Evolutionary conservation across 2,329 filamentous ascomycete genomes (phyloP), one percentile per base, ranked within the genome.

Genomic region (Cladosporium austrohemisphaericum): DNA sequence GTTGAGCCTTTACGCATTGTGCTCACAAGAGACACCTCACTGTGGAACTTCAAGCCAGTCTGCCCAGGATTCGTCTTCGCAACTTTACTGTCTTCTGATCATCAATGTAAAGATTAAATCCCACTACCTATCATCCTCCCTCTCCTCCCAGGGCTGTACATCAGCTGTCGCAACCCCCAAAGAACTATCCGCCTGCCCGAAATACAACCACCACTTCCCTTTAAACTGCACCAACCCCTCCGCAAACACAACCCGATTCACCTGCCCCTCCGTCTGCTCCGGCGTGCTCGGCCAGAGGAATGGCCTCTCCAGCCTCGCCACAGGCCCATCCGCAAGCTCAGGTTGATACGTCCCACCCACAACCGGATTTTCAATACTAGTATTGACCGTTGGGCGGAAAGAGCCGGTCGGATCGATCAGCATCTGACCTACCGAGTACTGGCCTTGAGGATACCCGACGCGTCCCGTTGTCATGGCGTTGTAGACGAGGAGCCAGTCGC

Each of bases 381-480:
- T 41, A 10, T 56, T 54, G n/a, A 55, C 51, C 4, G 37, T 52
- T 1, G 52, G 53, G 7, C 49, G 28, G 22, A 55, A 55, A 5
- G 49, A 38, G 1, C 51, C 49, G 1, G 38, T 35, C 3, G 62
- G 62, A 54, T 67, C 64, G 26, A 67, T 55, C 37, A 67, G 53
- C 64, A 67, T 66, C 52, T 67, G 59, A 3, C 64, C 64, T 1
- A 60, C 60, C n/a, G 57, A 58, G 51, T 67, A 67, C 38, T 65
- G 61, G 13, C 47, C 60, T 16, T 55, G 35, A 4, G 52, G 56
- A 50, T 60, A 67, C 3, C 60, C 62, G 9, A 52, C 59, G n/a
- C 55, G 46, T 0, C 61, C 61, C 5, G 58, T 60, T 5, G 59
- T 59, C 41, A 60, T 55, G 13, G 57, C 61, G 35, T 65, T 65